These are phyloP conservation scores for Magnolia kwangsiensis DNA, from an alignment of 164 flowering plant species.

Conservation along the genomic window DNA sequence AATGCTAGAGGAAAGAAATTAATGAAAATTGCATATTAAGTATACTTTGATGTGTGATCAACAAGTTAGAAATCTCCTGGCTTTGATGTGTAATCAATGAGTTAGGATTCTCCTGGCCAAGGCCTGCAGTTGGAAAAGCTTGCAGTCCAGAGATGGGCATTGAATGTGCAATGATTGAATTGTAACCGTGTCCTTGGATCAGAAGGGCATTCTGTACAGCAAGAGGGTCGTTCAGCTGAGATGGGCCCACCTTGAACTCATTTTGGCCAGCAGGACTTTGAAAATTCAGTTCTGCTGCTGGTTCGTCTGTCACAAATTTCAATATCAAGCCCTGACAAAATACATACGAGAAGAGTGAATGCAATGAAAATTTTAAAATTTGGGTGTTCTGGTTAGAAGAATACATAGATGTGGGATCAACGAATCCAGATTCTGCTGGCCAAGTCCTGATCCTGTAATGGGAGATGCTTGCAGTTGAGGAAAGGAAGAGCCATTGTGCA, in stretches of 20 bases:
- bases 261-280: neutral
- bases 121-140: too few relatives aligned
- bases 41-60: neutral
- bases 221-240: neutral
- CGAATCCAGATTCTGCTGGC: neutral
- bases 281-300: neutral
- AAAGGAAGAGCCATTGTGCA: neutral
- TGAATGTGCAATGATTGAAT: too few relatives aligned
- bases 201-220: neutral
- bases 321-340: neutral
- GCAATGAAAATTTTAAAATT: neutral
- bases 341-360: neutral
- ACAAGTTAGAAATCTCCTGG: neutral
- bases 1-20: neutral
- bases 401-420: neutral
- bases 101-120: too few relatives aligned
- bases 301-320: neutral
- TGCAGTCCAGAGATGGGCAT: too few relatives aligned
- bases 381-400: neutral
- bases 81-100: neutral
- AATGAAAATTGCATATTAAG: neutral
- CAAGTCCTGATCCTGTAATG: neutral
- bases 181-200: neutral
- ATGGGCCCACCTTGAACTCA: neutral
- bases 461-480: neutral